Evolutionary conservation across 345 rosid genomes (phyloP), one percentile per base, ranked within the genome.

Genomic region (Linum usitatissimum): DNA sequence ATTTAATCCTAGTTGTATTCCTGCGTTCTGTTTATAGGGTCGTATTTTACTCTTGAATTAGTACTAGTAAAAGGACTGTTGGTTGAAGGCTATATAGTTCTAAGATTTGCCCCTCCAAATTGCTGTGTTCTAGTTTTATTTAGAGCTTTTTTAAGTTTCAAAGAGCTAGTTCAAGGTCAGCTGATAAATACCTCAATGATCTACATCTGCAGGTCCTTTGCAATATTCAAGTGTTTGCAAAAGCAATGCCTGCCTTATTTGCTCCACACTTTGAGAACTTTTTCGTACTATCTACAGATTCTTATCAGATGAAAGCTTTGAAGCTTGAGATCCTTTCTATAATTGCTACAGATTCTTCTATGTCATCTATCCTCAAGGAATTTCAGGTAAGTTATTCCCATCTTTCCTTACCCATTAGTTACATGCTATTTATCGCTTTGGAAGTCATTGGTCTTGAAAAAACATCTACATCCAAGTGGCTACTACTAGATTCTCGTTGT

Each of bases 311-410:
- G 60, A 93, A 80, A 82, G 83, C 88, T 54, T 77, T 90, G 78
- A 93, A 90, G 83, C 96, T 93, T 70, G 90, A 84, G 79, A 87
- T 93, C 70, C 87, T 93, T 72, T 86, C 94, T 76, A 81, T 75
- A 64, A 80, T 90, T 69, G 82, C 85, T 59, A 83, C 87, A 48
- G 83, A 84, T 60, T 84, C 80, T 51, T 85, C 96, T 39, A 75
- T 89, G 72, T 65, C 86, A 59, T 77, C 82, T 18, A 72, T 87
- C 74, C 78, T 90, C 70, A 87, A 74, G 75, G 99, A 93, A 74
- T 86, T 93, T 76, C 93, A 89, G 96, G 98, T 92, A 76, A 68
- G 55, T 17, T 57, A 56, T 23, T 18, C 6, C 28, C 30, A 6
- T 21, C 31, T 53, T 63, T 59, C 64, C 54, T 51, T 42, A 30